These are phyloP conservation scores for Salix brachista DNA, from an alignment of 345 rosid genomes.

Conservation along the genomic window DNA sequence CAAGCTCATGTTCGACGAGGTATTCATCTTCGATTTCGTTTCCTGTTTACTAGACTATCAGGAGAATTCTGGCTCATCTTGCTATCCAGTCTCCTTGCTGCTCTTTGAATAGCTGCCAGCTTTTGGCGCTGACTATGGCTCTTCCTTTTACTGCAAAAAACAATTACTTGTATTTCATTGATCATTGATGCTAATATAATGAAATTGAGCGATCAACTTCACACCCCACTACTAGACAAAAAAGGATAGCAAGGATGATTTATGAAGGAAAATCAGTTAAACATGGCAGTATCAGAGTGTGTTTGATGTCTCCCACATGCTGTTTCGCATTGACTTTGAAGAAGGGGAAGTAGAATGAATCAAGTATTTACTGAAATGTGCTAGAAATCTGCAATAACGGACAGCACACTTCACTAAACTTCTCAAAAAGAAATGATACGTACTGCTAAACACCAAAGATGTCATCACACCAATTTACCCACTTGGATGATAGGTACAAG, in stretches of 20 bases:
- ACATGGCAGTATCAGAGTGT: neutral
- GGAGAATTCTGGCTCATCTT: conserved; percentile 32
- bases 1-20: neutral
- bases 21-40: conserved; percentile 38
- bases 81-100: conserved; percentile 60
- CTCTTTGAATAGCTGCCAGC: conserved; percentile 51
- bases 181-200: neutral
- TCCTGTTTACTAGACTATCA: conserved; percentile 35
- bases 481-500: neutral
- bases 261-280: neutral
- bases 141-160: conserved; percentile 47
- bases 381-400: neutral
- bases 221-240: neutral
- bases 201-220: neutral
- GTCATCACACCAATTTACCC: neutral
- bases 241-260: neutral
- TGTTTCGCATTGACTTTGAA: neutral
- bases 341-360: neutral
- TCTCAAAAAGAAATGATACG: neutral
- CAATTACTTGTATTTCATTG: neutral
- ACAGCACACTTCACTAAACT: neutral
- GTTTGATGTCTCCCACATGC: neutral
- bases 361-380: neutral
- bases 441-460: neutral
- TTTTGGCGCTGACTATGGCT: conserved; percentile 46